These are phyloP conservation scores for Phoma herbarum DNA, from an alignment of 2,329 filamentous ascomycete genomes.

Conservation along the genomic window DNA sequence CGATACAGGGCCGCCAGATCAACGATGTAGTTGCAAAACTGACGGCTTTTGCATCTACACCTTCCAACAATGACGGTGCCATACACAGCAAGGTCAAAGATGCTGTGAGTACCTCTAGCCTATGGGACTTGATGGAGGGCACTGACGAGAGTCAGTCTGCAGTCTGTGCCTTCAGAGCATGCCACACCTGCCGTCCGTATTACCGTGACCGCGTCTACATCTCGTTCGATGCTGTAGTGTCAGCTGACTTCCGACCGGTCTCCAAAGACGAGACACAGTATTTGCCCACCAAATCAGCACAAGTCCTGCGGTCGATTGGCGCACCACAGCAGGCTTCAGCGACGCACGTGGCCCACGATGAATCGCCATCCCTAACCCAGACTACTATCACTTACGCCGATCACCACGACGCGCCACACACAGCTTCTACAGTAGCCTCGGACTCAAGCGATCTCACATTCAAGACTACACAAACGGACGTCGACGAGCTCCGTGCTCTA, in stretches of 20 bases:
- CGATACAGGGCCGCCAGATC: slow-evolving; percentile 29
- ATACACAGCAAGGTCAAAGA: slow-evolving; percentile 25
- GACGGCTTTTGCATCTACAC: slow-evolving; percentile 16
- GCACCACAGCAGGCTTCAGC: slow-evolving; percentile 6
- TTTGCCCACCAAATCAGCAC: slow-evolving; percentile 50
- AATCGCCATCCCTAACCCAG: slow-evolving; percentile 18
- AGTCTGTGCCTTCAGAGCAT: slow-evolving; percentile 57
- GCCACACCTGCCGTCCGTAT: slow-evolving; percentile 61
- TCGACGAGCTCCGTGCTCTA: slow-evolving; percentile 35
- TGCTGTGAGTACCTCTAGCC: slow-evolving; percentile 22
- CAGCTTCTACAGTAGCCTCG: slow-evolving; percentile 27
- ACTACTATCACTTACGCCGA: slow-evolving; percentile 21
- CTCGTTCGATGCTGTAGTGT: slow-evolving; percentile 56
- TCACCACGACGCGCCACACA: slow-evolving; percentile 24
- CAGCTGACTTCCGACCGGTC: slow-evolving; percentile 46
- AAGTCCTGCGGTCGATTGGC: slow-evolving; percentile 48
- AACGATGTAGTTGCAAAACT: slow-evolving; percentile 31
- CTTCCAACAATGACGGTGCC: slow-evolving; percentile 35
- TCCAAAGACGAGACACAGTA: slow-evolving; percentile 39
- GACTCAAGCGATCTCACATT: slow-evolving; percentile 40
- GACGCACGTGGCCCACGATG: not conserved
- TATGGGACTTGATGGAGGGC: not conserved
- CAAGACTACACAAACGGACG: slow-evolving; percentile 44
- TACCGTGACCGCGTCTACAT: slow-evolving; percentile 58
- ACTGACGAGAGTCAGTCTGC: slow-evolving; percentile 1